Conservation (phyloP, 2,329 filamentous ascomycete genomes). For the Aspergillus udagawae region DNA sequence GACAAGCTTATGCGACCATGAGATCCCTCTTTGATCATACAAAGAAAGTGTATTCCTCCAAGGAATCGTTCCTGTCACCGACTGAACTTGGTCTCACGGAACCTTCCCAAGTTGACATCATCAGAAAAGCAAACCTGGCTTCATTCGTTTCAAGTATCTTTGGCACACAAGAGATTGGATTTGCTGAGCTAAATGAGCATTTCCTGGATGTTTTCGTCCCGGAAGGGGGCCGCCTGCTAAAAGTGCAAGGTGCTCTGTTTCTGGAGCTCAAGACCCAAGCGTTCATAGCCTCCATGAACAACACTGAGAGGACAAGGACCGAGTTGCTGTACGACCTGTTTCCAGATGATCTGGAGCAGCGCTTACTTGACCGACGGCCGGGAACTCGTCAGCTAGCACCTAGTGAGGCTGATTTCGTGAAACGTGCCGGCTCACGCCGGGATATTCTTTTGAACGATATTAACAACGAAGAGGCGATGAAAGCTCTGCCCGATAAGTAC, state of each 20-base stretch:
- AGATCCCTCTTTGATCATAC: constrained; percentile 62
- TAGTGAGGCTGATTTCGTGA: constrained; percentile 58
- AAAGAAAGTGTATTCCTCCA: constrained; percentile 57
- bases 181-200: constrained; percentile 59
- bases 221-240: constrained; percentile 54
- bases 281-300: constrained; percentile 59
- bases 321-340: constrained; percentile 59
- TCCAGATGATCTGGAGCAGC: constrained; percentile 52
- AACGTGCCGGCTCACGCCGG: constrained; percentile 51
- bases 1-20: constrained; percentile 59
- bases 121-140: constrained; percentile 62
- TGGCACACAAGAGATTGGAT: constrained; percentile 60
- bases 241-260: constrained; percentile 58
- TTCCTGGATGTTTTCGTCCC: constrained; percentile 63
- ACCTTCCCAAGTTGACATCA: constrained; percentile 53
- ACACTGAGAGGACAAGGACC: constrained; percentile 51
- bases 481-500: constrained; percentile 55
- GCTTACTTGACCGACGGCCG: constrained; percentile 52
- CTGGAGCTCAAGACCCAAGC: constrained; percentile 65
- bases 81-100: constrained; percentile 51
- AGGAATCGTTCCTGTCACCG: constrained; percentile 53
- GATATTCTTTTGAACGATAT: constrained; percentile 55
- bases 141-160: constrained; percentile 63
- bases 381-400: constrained; percentile 53
- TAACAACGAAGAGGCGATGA: constrained; percentile 47